Percentiles rank a stretch among this genome's conserved stretches.
Conservation (phyloP, 164 flowering plant genomes). For the Vitis amurensis region DNA sequence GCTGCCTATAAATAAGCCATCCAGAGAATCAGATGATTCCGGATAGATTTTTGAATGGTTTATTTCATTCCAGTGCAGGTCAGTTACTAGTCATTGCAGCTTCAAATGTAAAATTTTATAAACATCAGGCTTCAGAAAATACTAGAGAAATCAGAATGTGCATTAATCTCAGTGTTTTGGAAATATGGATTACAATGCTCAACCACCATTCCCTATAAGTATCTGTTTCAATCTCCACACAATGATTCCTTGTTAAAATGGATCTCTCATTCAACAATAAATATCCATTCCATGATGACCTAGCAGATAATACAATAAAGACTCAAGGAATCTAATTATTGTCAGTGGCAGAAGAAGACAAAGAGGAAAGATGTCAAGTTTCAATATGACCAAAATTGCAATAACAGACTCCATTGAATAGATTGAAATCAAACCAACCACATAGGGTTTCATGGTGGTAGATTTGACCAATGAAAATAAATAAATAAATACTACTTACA, state of each 20-base stretch:
- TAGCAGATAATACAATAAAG: neutral
- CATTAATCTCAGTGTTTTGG: too few relatives aligned
- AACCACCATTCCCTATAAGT: too few relatives aligned
- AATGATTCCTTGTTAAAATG: too few relatives aligned
- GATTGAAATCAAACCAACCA: neutral
- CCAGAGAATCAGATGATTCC: conserved; percentile 44
- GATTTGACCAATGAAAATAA: neutral
- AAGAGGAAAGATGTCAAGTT: neutral
- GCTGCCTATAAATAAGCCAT: conserved; percentile 19
- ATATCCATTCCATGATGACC: neutral
- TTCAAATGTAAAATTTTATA: too few relatives aligned
- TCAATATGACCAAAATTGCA: neutral
- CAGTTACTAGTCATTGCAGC: neutral
- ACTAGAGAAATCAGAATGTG: too few relatives aligned
- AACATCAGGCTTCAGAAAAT: too few relatives aligned
- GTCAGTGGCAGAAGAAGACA: neutral
- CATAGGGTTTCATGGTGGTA: neutral
- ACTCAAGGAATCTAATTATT: neutral
- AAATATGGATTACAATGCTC: too few relatives aligned
- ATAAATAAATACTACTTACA: too few relatives aligned
- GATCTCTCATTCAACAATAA: too few relatives aligned
- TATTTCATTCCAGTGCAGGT: conserved; percentile 18
- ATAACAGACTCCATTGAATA: neutral
- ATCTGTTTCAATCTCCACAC: too few relatives aligned
- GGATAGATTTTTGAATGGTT: conserved; percentile 35